Percentiles rank a stretch among this genome's conserved stretches.
phyloP scores from a whole-genome alignment of 176 grass and related monocot genomes.

The Luzula sylvatica region DNA sequence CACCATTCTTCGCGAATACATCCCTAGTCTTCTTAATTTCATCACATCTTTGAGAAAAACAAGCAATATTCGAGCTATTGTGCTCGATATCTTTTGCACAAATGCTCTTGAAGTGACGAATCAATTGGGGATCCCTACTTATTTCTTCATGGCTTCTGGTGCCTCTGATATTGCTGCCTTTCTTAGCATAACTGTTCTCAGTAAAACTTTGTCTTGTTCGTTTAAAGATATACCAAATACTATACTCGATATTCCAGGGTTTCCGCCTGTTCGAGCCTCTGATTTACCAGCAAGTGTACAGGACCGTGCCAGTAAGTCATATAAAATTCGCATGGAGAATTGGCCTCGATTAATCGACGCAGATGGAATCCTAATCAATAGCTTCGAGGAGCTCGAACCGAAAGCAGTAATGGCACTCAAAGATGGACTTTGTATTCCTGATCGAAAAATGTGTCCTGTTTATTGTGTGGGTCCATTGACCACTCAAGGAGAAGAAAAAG shows the following conservation, averaged over 20 bases:
- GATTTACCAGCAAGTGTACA: conserved; percentile 31
- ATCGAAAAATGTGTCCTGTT: conserved; percentile 22
- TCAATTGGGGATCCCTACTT: conserved; percentile 34
- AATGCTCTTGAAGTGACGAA: conserved; percentile 38
- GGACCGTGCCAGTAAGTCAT: conserved; percentile 26
- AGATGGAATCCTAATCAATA: conserved; percentile 51
- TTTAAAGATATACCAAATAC: conserved; percentile 42
- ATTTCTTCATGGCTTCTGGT: conserved; percentile 37
- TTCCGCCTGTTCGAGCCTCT: conserved; percentile 31
- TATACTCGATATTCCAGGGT: conserved; percentile 29
- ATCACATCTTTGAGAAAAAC: conserved; percentile 21
- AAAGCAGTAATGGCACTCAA: conserved; percentile 31
- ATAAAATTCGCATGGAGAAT: conserved; percentile 19
- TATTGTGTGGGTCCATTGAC: conserved; percentile 58
- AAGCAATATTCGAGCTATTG: conserved; percentile 2
- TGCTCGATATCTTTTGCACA: conserved; percentile 65
- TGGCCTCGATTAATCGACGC: conserved; percentile 23
- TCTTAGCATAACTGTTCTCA: conserved; percentile 8
- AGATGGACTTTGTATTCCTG: conserved; percentile 26
- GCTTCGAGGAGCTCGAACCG: conserved; percentile 52
- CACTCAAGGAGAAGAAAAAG: conserved; percentile 1
- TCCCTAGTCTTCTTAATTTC: conserved; percentile 33
- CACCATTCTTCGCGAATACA: conserved; percentile 11
- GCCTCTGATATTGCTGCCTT: conserved; percentile 27
- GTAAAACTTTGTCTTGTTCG: conserved; percentile 2